Evolutionary conservation across 345 rosid genomes (phyloP).

Genomic region (Moricandia arvensis): DNA sequence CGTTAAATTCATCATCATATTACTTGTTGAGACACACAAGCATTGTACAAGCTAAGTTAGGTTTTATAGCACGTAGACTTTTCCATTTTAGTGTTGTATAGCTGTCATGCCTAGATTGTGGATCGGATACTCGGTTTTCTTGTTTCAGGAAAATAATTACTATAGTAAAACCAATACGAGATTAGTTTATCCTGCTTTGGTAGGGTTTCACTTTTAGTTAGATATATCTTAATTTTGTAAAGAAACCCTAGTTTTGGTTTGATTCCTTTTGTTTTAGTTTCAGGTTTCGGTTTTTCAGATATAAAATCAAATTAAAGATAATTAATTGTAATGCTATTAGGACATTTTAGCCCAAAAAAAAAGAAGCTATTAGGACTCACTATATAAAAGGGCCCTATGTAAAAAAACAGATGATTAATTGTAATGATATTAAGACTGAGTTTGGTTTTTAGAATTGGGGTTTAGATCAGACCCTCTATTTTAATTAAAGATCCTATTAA

Average conservation of each 20-base stretch:
- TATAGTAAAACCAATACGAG: not conserved
- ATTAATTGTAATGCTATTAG: not conserved
- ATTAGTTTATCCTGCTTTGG: not conserved
- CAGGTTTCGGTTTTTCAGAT: not conserved
- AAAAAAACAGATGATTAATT: not conserved
- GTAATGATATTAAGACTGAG: not conserved
- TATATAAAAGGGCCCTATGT: not conserved
- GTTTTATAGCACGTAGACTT: constrained; percentile 6
- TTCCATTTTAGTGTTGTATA: constrained; percentile 14
- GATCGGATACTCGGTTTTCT: not conserved
- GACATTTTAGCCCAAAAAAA: too few species aligned
- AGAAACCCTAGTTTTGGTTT: not conserved
- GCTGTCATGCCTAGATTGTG: not conserved
- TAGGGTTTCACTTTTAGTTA: not conserved
- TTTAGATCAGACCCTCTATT: not conserved
- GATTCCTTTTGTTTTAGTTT: not conserved
- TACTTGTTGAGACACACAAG: not conserved
- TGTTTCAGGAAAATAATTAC: not conserved
- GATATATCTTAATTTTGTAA: not conserved
- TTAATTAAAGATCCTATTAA: not conserved
- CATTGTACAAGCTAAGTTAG: not conserved
- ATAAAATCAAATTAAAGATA: not conserved
- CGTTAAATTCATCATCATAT: not conserved
- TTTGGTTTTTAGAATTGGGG: not conserved
- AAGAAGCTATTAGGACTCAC: not conserved